phyloP scores from a whole-genome alignment of 306 rosid genomes.

The Cyamopsis tetragonoloba region DNA sequence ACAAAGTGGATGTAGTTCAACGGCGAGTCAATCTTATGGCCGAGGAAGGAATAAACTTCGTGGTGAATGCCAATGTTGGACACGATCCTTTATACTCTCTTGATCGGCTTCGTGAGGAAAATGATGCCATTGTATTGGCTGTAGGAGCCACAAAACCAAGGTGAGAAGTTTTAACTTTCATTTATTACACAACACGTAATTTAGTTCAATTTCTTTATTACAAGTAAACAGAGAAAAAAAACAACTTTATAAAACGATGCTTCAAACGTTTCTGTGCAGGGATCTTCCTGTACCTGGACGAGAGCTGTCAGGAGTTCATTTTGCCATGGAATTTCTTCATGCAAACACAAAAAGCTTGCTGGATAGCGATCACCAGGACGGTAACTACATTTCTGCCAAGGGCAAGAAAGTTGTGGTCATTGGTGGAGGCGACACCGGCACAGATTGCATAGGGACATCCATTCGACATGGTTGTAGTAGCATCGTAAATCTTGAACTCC shows the following conservation, averaged over 20 bases:
- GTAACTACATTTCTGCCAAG: conserved; percentile 88
- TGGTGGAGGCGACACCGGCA: conserved; percentile 99
- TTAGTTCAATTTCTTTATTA: not conserved
- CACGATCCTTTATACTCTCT: conserved; percentile 66
- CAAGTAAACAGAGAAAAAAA: not conserved
- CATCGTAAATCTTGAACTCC: conserved; percentile 62
- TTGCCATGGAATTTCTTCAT: conserved; percentile 97
- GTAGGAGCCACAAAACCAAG: conserved; percentile 98
- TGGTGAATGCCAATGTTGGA: conserved; percentile 84
- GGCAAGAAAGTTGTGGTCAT: conserved; percentile 92
- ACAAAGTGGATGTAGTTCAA: conserved; percentile 71
- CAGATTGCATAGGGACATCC: conserved; percentile 98
- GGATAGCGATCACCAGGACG: conserved; percentile 79
- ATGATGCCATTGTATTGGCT: conserved; percentile 79
- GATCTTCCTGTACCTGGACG: conserved; percentile 98
- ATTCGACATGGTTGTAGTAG: conserved; percentile 84
- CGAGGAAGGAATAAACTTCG: conserved; percentile 74
- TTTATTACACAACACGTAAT: too few species aligned
- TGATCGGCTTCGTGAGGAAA: conserved; percentile 65
- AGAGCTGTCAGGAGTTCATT: conserved; percentile 84
- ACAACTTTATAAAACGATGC: not conserved
- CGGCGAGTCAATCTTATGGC: conserved; percentile 92
- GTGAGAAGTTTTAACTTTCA: too few species aligned
- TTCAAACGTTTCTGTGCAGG: conserved; percentile 42
- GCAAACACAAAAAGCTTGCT: conserved; percentile 98